A percentile compares a stretch with the other conserved stretches of the same genome.
These are phyloP conservation scores for Aureobasidium musti DNA, from an alignment of 2,329 filamentous ascomycete genomes.

Conservation along the genomic window DNA sequence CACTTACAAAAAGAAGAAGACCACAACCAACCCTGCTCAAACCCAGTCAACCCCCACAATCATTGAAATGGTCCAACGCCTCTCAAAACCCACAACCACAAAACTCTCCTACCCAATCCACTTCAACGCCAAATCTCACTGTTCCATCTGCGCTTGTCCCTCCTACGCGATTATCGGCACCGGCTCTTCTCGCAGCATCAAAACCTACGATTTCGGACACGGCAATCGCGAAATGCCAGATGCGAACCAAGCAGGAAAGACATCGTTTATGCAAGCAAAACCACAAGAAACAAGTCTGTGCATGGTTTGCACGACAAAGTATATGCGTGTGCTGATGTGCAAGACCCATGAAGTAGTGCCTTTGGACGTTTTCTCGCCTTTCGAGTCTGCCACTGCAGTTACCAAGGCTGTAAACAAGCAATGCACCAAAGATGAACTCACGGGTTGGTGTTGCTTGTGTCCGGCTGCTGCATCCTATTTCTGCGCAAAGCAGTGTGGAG, in stretches of 20 bases:
- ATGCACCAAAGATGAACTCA: too few relatives aligned
- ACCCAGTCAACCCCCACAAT: not conserved
- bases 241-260: not conserved
- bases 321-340: slow-evolving; percentile 44
- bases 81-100: slow-evolving; percentile 38
- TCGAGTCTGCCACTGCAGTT: not conserved
- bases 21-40: not conserved
- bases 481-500: slow-evolving; percentile 42
- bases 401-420: not conserved
- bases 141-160: slow-evolving; percentile 60
- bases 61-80: not conserved
- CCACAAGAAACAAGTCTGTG: slow-evolving; percentile 44
- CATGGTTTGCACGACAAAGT: slow-evolving; percentile 41
- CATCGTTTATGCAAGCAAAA: not conserved
- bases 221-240: not conserved
- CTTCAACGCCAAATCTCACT: slow-evolving; percentile 43
- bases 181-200: slow-evolving; percentile 72
- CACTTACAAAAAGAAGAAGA: not conserved
- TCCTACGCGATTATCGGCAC: slow-evolving; percentile 92
- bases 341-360: slow-evolving; percentile 34
- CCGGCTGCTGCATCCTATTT: slow-evolving; percentile 43
- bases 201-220: slow-evolving; percentile 43
- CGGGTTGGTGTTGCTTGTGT: slow-evolving; percentile 45
- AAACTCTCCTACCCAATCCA: slow-evolving; percentile 46
- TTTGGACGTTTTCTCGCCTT: not conserved